Evolutionary conservation across 2,329 filamentous ascomycete genomes (phyloP).

Genomic region (Aotearoamyces nothofagi): DNA sequence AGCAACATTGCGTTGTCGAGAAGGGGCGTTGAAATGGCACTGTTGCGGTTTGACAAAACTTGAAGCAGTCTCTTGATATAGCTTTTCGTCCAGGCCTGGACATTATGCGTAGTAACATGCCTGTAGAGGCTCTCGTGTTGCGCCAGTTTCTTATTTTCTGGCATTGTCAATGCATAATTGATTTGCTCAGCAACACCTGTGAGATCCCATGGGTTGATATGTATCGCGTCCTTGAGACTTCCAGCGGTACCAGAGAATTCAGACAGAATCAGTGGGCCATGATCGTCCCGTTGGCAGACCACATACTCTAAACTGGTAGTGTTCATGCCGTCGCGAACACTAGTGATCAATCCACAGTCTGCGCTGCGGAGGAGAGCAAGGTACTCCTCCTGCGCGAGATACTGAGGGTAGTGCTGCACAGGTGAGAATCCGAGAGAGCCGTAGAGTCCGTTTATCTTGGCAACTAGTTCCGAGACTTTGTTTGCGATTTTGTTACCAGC

Average conservation of each 20-base stretch:
- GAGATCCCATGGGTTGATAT: conserved; percentile 95
- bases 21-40: conserved; percentile 62
- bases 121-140: conserved; percentile 66
- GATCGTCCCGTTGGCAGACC: conserved; percentile 73
- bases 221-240: conserved; percentile 70
- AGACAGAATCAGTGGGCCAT: conserved; percentile 82
- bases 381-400: conserved; percentile 79
- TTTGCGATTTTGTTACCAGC: conserved; percentile 68
- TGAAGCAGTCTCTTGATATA: conserved; percentile 67
- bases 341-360: conserved; percentile 88
- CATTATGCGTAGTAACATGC: conserved; percentile 73
- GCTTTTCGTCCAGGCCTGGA: conserved; percentile 71
- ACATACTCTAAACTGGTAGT: conserved; percentile 93
- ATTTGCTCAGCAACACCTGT: conserved; percentile 73
- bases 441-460: conserved; percentile 80
- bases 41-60: conserved; percentile 64
- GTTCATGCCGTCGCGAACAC: conserved; percentile 94
- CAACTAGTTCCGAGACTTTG: conserved; percentile 80
- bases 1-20: conserved; percentile 64
- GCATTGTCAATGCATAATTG: conserved; percentile 67
- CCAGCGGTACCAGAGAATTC: conserved; percentile 93
- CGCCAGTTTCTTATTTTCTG: conserved; percentile 42
- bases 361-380: conserved; percentile 83
- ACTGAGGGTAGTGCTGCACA: conserved; percentile 90
- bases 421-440: conserved; percentile 81